Conservation (phyloP, 352 stramenopile genomes). For the Globisporangium orthogonon region DNA sequence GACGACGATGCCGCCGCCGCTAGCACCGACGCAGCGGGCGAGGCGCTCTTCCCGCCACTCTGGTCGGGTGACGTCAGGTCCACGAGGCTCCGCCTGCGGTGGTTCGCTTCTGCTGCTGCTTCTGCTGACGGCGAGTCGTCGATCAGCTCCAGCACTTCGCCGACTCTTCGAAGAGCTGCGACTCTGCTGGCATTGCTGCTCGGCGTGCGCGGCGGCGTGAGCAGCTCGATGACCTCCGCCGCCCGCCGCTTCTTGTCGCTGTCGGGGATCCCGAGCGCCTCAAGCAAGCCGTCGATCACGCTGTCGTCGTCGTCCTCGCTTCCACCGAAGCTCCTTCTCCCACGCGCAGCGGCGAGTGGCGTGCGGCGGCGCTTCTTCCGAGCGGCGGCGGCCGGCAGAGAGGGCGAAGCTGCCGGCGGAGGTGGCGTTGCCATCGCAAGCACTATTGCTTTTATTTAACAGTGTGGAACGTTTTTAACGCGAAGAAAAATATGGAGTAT, state of each 20-base stretch:
- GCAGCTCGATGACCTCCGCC: constrained; percentile 34
- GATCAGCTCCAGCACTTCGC: constrained; percentile 1
- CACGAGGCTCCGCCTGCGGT: constrained; percentile 25
- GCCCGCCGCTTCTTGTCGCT: constrained; percentile 13
- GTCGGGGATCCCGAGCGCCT: constrained; percentile 12
- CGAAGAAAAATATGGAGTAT: no score
- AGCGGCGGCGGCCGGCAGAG: not conserved
- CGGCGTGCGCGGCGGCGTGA: constrained; percentile 21
- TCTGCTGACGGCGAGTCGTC: not conserved
- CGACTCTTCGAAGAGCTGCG: not conserved
- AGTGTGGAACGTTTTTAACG: no score
- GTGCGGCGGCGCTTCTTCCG: constrained; percentile 7
- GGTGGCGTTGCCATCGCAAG: not conserved
- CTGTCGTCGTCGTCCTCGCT: constrained; percentile 8
- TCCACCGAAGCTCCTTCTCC: not conserved
- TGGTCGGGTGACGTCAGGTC: constrained; percentile 33
- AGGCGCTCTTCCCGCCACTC: not conserved
- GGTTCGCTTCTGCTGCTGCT: not conserved
- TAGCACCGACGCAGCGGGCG: not conserved
- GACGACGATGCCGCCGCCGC: not conserved
- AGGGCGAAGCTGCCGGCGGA: not conserved
- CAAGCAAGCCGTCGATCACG: constrained; percentile 13
- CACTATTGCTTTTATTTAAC: not conserved
- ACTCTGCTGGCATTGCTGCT: not conserved
- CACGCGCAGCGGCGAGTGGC: not conserved